Percentiles rank a stretch among this genome's conserved stretches.
These are phyloP conservation scores for Ophiostoma sp. DNA, from an alignment of 2,329 filamentous ascomycete genomes.

Conservation along the genomic window DNA sequence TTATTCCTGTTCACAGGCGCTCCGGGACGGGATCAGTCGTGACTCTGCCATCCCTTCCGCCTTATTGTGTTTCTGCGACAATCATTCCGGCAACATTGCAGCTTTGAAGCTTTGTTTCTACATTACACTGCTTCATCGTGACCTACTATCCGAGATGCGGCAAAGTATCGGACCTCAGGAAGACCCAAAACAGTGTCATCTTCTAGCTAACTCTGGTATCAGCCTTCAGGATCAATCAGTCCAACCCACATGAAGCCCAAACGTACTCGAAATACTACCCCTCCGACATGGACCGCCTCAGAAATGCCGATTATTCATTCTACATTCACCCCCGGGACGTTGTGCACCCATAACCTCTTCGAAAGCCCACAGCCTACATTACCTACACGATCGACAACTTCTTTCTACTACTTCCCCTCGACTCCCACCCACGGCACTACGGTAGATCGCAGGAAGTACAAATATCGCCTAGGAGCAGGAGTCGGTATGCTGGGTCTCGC, in stretches of 20 bases:
- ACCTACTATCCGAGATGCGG: background rate
- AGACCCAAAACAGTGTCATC: background rate
- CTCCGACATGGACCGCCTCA: background rate
- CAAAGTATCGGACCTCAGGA: background rate
- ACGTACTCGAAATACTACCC: background rate
- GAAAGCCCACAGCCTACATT: background rate
- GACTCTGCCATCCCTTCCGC: background rate
- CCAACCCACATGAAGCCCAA: background rate
- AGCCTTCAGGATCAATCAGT: background rate
- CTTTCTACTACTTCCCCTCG: background rate
- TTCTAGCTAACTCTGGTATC: background rate
- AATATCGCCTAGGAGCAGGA: background rate
- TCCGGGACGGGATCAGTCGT: background rate
- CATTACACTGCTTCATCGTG: background rate
- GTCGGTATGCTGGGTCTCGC: slow-evolving; percentile 19
- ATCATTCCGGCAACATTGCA: background rate
- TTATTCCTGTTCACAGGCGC: background rate
- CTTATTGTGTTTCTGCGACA: slow-evolving; percentile 9
- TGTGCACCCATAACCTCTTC: background rate
- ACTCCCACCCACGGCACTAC: background rate
- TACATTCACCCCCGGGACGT: background rate
- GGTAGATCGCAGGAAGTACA: background rate
- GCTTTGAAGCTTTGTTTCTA: background rate
- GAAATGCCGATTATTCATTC: background rate
- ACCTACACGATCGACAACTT: background rate